Evolutionary conservation across 805 yeast species (phyloP).

Genomic region (Spathaspora gorwiae): DNA sequence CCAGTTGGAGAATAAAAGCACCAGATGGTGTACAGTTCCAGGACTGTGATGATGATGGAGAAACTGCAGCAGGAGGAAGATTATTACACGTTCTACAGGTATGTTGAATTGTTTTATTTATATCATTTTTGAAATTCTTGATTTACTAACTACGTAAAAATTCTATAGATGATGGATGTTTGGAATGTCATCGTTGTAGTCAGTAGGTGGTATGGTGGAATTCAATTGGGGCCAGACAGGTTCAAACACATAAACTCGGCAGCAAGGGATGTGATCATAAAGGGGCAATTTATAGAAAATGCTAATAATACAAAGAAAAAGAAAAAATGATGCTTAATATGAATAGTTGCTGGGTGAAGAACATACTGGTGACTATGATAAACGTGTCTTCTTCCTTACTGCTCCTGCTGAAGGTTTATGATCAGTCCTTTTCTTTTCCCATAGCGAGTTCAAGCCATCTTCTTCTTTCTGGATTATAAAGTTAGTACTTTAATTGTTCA

Average conservation of each 20-base stretch:
- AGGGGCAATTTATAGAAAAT: constrained; percentile 48
- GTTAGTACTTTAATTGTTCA: too few relatives aligned
- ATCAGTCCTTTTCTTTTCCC: constrained; percentile 6
- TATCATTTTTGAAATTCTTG: neutral
- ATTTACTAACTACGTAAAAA: constrained; percentile 1
- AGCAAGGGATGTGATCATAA: constrained; percentile 77
- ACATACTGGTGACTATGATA: neutral
- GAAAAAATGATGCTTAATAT: constrained; percentile 9
- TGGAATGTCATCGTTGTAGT: constrained; percentile 85
- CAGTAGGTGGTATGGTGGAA: constrained; percentile 91
- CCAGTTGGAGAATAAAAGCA: constrained; percentile 76
- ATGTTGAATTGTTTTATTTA: constrained; percentile 14
- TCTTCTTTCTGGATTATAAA: neutral
- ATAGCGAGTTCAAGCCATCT: constrained; percentile 3
- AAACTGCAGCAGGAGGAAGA: constrained; percentile 91
- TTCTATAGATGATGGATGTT: constrained; percentile 57
- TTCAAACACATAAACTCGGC: constrained; percentile 89
- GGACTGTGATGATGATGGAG: constrained; percentile 97
- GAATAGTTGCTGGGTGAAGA: neutral
- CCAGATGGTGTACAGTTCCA: constrained; percentile 55
- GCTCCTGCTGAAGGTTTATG: neutral
- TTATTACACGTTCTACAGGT: constrained; percentile 71
- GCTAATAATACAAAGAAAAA: constrained; percentile 18
- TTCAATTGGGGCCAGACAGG: constrained; percentile 86
- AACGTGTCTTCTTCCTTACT: constrained; percentile 3